Base-by-base conservation (phyloP, 2,329 filamentous ascomycete species). In the Diaporthe australafricana region DNA sequence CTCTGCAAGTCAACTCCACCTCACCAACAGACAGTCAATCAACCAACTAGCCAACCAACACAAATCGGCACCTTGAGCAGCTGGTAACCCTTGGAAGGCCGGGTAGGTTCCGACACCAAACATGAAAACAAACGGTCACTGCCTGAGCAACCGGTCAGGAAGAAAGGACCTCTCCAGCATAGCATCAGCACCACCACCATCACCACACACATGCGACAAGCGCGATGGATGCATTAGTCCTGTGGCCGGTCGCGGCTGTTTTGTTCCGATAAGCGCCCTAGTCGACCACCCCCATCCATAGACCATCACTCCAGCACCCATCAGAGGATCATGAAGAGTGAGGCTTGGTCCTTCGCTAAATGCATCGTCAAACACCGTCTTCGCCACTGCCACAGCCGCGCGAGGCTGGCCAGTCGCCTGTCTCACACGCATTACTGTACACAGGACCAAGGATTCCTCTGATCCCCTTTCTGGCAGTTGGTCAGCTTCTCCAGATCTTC, bases 171-270 rank as follows among this genome's bases (percentile, higher is more conserved):
- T 57, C 35, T 16, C 7, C 53, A 25, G 53, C 32, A 40, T 32
- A n/a, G n/a, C n/a, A n/a, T 35, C 32, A 35, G 32, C 56, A 60
- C 8, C 12, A 38, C n/a, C 35, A 60, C 8, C 55, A 60, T 17
- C 38, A 48, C 22, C 40, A n/a, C 60, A 30, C 45, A 65, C n/a
- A 38, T 27, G 42, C 45, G 30, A 65, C 60, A 65, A 50, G 60
- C 60, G 60, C 60, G 45, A 65, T 65, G 60, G 60, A 65, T 63
- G 45, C 60, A 17, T 50, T 65, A 65, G 60, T 22, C 60, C 38
- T 42, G n/a, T 50, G 60, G 45, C 60, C 42, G n/a, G 53, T 14
- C 60, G 60, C 60, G 60, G 45, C 60, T 65, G 30, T 65, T 65
- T 35, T 65, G 16, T 38, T n/a, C 60, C 45, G n/a, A 65, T 65